Evolutionary conservation across 2,329 filamentous ascomycete genomes (phyloP), one percentile per base, ranked within the genome.

Genomic region (Trichophyton rubrum): DNA sequence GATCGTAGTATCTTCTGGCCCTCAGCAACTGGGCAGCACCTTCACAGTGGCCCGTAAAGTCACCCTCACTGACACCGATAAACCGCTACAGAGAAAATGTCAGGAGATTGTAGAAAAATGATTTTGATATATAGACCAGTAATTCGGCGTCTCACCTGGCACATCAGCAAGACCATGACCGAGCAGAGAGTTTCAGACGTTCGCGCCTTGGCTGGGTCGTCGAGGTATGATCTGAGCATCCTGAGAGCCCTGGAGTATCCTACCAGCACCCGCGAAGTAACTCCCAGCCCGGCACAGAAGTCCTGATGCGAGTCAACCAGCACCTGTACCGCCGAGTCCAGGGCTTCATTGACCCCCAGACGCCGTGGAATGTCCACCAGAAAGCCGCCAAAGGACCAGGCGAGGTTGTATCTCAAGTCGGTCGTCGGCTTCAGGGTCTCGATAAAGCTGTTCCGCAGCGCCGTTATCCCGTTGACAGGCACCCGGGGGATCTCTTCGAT

Each of bases 331-430:
- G 73, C 67, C 5, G 73, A 71, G 62, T 80, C 78, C 0, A 82
- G 68, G 1, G 78, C 78, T 55, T 71, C 69, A 53, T 77, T 80
- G 9, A 62, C 68, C 0, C 78, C 79, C 1, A 81, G 64, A 0
- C 77, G 74, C 40, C 66, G 65, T 0, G 79, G 79, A 0, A 81
- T 67, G n/a, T 77, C 70, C 1, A 68, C 67, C 9, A 81, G 65
- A 63, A 78, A 81, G 0, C 67, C 64, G 0, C 79, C 79, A 62
- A 78, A 81, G 13, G 68, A 66, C 72, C 75, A 77, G 47, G 69
- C 69, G 5, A 81, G 64, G 51, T 80, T 78, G 63, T 77, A 80
- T 17, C 76, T 70, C 17, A 78, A 68, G 53, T 80, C 77, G 0
- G 71, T 73, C 2, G 75, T 68, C 27, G 67, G 66, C 45, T 68